Base-by-base conservation (phyloP, 2,329 filamentous ascomycete species). In the Nakataea oryzae region DNA sequence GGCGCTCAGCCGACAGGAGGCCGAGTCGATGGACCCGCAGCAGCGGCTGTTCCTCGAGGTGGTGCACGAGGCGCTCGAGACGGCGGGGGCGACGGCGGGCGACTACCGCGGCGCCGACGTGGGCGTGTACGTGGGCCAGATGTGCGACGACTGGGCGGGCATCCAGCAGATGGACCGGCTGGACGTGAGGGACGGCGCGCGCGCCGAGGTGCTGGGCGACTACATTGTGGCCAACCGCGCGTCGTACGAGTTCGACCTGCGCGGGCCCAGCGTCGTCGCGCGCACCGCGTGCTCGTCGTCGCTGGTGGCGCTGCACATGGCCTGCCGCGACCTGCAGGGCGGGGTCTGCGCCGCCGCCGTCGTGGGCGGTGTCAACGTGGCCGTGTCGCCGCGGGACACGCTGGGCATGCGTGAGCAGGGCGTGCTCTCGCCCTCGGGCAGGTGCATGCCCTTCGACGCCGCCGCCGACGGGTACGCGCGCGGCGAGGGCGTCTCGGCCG, bases 391-490 rank as follows among this genome's bases (percentile, higher is more conserved):
- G 0, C 65, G 63, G 3, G 67, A 70, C 54, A 71, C 68, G 7
- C 67, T 70, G 6, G 63, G 67, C 0, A 70, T 76, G 67, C 67
- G 69, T 2, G 69, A 74, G 47, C 69, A 75, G 41, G 72, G 73
- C 1, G 69, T 78, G 0, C 66, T 79, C 5, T 74, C 73, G 3
- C 67, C 70, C 1, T 67, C 70, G 0, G 74, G 71, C 30, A 63
- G 71, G 30, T 68, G 69, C 57, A 68, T 72, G 59, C 70, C 71
- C 1, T 81, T 78, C 63, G 78, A 80, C 55, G 69, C 73, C 2
- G 67, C 71, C 9, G 81, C 79, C 0, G 72, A 81, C 61, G 82
- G 82, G 0, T 84, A 82, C 62, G 79, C 72, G 0, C 73, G 80
- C 7, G 81, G 77, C 2, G 82, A 85, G 64, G 81, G 77, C 6